These are phyloP conservation scores for Phytophthora cryptogea DNA, from an alignment of 352 stramenopile species.

Conservation along the genomic window DNA sequence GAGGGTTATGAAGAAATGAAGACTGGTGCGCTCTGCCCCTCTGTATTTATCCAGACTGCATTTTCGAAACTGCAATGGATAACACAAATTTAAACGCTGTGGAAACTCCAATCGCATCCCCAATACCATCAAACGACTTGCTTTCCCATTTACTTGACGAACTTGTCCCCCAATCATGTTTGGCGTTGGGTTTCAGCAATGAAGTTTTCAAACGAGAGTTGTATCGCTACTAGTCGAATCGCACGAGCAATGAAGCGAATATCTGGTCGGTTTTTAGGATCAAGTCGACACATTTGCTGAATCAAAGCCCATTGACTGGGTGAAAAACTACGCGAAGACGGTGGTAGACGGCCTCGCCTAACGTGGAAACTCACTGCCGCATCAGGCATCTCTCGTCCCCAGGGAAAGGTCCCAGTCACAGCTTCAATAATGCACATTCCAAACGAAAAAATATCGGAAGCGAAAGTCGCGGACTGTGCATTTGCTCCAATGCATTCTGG, in stretches of 20 bases:
- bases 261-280: conserved; percentile 12
- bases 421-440: conserved; percentile 35
- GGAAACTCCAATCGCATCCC: too few species aligned
- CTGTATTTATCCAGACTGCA: background rate
- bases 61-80: background rate
- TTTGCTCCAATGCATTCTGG: conserved; percentile 16
- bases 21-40: background rate
- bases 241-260: conserved; percentile 17
- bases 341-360: conserved; percentile 5
- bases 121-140: background rate
- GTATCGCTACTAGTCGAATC: conserved; percentile 7
- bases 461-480: conserved; percentile 9
- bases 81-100: background rate
- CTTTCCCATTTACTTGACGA: background rate
- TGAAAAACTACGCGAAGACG: conserved; percentile 5
- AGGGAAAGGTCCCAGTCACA: conserved; percentile 16
- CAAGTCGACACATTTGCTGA: conserved; percentile 21
- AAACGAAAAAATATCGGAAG: conserved; percentile 27
- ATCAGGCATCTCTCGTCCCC: conserved; percentile 17
- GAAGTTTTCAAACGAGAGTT: conserved; percentile 9
- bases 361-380: conserved; percentile 19
- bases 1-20: background rate
- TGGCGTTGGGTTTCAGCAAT: background rate
- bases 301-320: conserved; percentile 26
- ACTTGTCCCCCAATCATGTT: background rate